phyloP scores from a whole-genome alignment of 768 basidiomycete species.

The Hydnum rufescens region DNA sequence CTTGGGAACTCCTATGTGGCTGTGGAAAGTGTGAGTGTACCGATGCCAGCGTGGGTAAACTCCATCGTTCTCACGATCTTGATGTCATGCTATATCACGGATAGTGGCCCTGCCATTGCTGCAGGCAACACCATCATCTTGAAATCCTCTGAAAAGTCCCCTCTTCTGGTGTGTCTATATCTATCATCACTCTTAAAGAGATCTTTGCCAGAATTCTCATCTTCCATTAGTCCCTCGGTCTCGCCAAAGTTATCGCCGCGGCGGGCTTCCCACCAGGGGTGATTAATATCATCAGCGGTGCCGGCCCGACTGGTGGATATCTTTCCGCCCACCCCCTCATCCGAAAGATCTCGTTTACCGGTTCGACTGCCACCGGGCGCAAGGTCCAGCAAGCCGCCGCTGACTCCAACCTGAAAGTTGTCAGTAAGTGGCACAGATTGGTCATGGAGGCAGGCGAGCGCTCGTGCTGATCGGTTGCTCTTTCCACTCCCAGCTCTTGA shows the following conservation, averaged over 20 bases:
- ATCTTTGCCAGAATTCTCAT: slow-evolving; percentile 25
- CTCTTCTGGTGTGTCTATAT: slow-evolving; percentile 47
- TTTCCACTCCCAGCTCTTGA: slow-evolving; percentile 13
- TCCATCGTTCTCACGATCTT: not conserved
- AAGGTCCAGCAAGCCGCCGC: slow-evolving; percentile 62
- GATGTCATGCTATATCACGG: not conserved
- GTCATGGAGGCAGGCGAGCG: not conserved
- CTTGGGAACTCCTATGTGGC: not conserved
- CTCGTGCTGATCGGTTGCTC: not conserved
- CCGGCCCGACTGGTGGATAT: slow-evolving; percentile 49
- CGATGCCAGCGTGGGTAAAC: not conserved
- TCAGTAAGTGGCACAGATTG: slow-evolving; percentile 25
- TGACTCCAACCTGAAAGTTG: slow-evolving; percentile 62
- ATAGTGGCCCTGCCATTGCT: slow-evolving; percentile 43
- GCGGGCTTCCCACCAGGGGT: slow-evolving; percentile 62
- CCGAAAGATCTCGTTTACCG: slow-evolving; percentile 70
- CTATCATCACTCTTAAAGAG: not conserved
- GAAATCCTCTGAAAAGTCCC: slow-evolving; percentile 66
- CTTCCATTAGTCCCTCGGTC: slow-evolving; percentile 36
- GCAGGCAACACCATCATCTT: slow-evolving; percentile 58
- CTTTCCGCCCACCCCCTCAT: slow-evolving; percentile 44
- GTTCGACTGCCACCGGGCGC: slow-evolving; percentile 54
- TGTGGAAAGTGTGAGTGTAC: not conserved
- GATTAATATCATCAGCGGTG: slow-evolving; percentile 57
- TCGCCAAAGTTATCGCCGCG: slow-evolving; percentile 29